These are phyloP conservation scores for Pueraria montana DNA, from an alignment of 306 rosid genomes.

Conservation along the genomic window DNA sequence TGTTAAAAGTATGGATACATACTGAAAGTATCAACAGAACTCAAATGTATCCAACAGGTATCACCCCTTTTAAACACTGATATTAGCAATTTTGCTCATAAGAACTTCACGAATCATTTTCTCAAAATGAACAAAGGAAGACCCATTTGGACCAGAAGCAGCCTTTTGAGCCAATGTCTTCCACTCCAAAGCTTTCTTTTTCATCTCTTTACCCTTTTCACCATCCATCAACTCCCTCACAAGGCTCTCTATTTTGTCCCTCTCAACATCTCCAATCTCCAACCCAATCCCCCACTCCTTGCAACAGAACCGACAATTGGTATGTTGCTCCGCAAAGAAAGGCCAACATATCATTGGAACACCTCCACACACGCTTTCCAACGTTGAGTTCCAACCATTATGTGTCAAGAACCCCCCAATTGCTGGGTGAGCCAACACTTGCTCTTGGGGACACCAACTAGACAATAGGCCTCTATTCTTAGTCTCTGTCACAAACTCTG, in stretches of 20 bases:
- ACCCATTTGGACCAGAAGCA: conserved; percentile 31
- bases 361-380: conserved; percentile 65
- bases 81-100: not conserved
- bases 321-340: conserved; percentile 75
- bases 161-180: conserved; percentile 56
- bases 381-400: conserved; percentile 76
- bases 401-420: conserved; percentile 74
- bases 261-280: conserved; percentile 62
- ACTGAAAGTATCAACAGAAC: no score
- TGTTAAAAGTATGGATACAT: no score
- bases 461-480: conserved; percentile 51
- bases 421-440: conserved; percentile 60
- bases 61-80: not conserved
- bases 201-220: conserved; percentile 59
- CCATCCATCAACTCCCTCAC: conserved; percentile 69
- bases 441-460: conserved; percentile 76
- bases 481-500: conserved; percentile 54
- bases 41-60: no score
- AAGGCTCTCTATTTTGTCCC: conserved; percentile 49
- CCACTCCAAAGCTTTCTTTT: conserved; percentile 55
- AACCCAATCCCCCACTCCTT: conserved; percentile 69
- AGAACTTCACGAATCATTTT: conserved; percentile 44
- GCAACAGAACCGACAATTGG: conserved; percentile 61
- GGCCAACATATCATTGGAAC: conserved; percentile 82
- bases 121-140: conserved; percentile 50